Conservation (phyloP, 306 rosid genomes). For the Medicago arabica region DNA sequence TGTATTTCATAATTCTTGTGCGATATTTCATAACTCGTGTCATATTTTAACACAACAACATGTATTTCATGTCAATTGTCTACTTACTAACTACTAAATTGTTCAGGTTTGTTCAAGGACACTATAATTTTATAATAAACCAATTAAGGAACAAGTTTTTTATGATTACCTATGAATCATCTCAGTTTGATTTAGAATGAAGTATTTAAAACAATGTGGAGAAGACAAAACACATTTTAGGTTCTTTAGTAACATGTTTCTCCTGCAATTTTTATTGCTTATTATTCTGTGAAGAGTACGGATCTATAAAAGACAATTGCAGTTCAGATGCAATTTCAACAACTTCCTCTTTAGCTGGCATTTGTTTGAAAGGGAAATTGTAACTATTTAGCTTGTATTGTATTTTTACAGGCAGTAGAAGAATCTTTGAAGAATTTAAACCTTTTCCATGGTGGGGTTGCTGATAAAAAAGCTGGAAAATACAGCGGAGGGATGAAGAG, state of each 20-base stretch:
- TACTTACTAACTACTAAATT: not conserved
- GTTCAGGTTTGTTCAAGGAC: not conserved
- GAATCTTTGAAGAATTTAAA: constrained; percentile 80
- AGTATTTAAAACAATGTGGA: not conserved
- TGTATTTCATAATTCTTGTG: not conserved
- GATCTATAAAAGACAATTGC: not conserved
- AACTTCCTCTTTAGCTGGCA: not conserved
- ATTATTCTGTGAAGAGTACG: not conserved
- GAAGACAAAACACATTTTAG: not conserved
- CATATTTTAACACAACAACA: not conserved
- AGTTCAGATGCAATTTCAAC: not conserved
- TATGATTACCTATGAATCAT: constrained; percentile 2
- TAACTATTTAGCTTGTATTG: constrained; percentile 13
- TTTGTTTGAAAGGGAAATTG: not conserved
- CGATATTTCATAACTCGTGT: too few relatives aligned
- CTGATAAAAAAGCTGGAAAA: constrained; percentile 72
- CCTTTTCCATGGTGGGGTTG: constrained; percentile 79
- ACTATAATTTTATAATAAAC: not conserved
- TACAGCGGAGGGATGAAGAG: constrained; percentile 96
- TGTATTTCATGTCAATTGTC: not conserved
- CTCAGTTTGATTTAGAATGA: not conserved
- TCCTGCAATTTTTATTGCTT: not conserved
- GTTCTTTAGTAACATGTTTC: not conserved
- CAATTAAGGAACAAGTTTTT: not conserved
- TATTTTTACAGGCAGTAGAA: constrained; percentile 76